These are phyloP conservation scores for Priceomyces melissophilus DNA, from an alignment of 805 yeast genomes.

Conservation along the genomic window DNA sequence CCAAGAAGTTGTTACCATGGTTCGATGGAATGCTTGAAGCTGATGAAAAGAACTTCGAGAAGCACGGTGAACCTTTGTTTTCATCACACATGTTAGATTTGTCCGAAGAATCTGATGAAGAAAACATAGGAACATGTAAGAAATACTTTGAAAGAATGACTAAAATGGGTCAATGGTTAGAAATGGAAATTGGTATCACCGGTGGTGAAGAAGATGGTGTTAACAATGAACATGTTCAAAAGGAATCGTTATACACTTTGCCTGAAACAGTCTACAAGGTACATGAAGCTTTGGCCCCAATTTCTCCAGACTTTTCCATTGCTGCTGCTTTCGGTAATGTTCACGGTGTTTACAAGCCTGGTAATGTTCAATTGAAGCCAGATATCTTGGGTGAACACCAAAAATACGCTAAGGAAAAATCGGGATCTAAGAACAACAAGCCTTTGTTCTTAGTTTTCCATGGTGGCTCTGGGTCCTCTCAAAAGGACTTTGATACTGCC, in stretches of 20 bases:
- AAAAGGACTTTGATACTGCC: slow-evolving; percentile 86
- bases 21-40: slow-evolving; percentile 96
- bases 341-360: slow-evolving; percentile 99
- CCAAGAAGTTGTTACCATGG: slow-evolving; percentile 97
- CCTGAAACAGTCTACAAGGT: slow-evolving; percentile 94
- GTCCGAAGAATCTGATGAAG: slow-evolving; percentile 94
- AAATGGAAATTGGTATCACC: slow-evolving; percentile 99
- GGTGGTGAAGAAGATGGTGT: slow-evolving; percentile 99
- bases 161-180: slow-evolving; percentile 95
- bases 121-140: slow-evolving; percentile 90
- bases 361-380: slow-evolving; percentile 93
- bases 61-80: slow-evolving; percentile 91
- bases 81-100: slow-evolving; percentile 99
- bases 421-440: slow-evolving; percentile 48
- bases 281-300: slow-evolving; percentile 82
- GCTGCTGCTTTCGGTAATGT: slow-evolving; percentile 99
- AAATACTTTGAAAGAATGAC: slow-evolving; percentile 93
- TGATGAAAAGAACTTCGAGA: slow-evolving; percentile 86
- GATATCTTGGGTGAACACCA: slow-evolving; percentile 95
- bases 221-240: slow-evolving; percentile 90
- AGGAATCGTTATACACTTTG: slow-evolving; percentile 85
- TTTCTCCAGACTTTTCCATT: slow-evolving; percentile 96
- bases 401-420: slow-evolving; percentile 71
- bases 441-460: slow-evolving; percentile 98
- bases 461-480: slow-evolving; percentile 99